Base-by-base conservation (phyloP, 2,329 filamentous ascomycete species). In the Nigrospora oryzae region DNA sequence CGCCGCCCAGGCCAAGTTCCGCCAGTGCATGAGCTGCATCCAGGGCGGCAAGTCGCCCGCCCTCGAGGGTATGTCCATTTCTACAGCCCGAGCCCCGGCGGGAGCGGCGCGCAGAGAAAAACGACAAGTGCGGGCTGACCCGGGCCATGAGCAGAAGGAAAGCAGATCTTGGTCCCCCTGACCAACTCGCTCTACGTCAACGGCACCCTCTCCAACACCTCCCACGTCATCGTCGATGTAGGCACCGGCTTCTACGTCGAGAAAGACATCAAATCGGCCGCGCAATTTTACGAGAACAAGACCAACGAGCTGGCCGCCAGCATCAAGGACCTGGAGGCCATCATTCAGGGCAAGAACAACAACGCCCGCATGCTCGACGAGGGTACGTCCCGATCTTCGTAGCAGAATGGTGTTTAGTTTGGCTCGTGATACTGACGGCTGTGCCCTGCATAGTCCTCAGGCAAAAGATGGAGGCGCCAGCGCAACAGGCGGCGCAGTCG, bases 121-220 rank as follows among this genome's bases (percentile, higher is more conserved):
- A n/a, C 41, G 11, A 36, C 15, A 19, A 46, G 14, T 33, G 12
- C 15, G 15, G 38, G 32, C 37, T 40, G 34, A 42, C 40, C 42
- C 45, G 4, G 28, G 14, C n/a, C 17, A 13, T 36, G 13, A 40
- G 39, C 44, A 63, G 63, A 63, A 44, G 60, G 61, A 41, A 73
- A 79, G 64, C 73, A 66, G 8, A 84, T 97, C 40, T 78, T 98
- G 16, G 89, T 98, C n/a, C 93, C 94, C 0, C 69, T 98, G 50
- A 98, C 93, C 12, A 93, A 87, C 56, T 96, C 90, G 1, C 77
- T 98, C 30, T 98, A 98, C 66, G 91, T 98, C 14, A 85, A 86
- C 23, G 94, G 91, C 31, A 83, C 77, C 35, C 73, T 97, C 36
- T 76, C 85, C 38, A 79, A 84, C 63, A 75, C 83, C 2, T 78